A percentile compares a stretch with the other conserved stretches of the same genome.
Conservation (phyloP, 371 early-diverging fungal genomes). For the Saksenaea vasiformis region DNA sequence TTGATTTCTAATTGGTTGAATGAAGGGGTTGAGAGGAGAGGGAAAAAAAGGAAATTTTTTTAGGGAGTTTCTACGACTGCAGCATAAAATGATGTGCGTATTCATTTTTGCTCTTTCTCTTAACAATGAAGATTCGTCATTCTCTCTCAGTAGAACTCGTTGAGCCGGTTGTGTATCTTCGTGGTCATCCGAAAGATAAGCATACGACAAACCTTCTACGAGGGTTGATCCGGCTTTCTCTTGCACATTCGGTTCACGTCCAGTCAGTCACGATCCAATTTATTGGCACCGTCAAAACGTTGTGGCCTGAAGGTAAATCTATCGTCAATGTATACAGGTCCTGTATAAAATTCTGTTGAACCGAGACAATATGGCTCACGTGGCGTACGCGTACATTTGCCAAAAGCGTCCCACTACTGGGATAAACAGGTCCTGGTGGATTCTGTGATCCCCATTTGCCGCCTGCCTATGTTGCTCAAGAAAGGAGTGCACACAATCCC, state of each 20-base stretch:
- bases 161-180: constrained; percentile 40
- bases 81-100: neutral
- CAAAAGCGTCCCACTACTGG: constrained; percentile 34
- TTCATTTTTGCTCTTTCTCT: constrained; percentile 16
- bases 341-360: neutral
- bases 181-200: constrained; percentile 36
- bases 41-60: constrained; percentile 2
- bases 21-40: constrained; percentile 2
- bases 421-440: constrained; percentile 42
- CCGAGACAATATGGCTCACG: neutral
- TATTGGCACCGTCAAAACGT: constrained; percentile 40
- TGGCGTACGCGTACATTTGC: neutral
- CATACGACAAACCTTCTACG: constrained; percentile 38
- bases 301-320: constrained; percentile 44
- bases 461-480: constrained; percentile 27
- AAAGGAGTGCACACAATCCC: constrained; percentile 40
- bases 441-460: constrained; percentile 32
- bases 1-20: too few species aligned
- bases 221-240: constrained; percentile 31
- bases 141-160: constrained; percentile 40
- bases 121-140: constrained; percentile 34
- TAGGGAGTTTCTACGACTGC: neutral
- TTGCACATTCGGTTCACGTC: constrained; percentile 22
- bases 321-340: neutral
- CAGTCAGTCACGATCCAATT: constrained; percentile 37